Conservation (phyloP, 441 rosid species). For the Codiaeum variegatum region DNA sequence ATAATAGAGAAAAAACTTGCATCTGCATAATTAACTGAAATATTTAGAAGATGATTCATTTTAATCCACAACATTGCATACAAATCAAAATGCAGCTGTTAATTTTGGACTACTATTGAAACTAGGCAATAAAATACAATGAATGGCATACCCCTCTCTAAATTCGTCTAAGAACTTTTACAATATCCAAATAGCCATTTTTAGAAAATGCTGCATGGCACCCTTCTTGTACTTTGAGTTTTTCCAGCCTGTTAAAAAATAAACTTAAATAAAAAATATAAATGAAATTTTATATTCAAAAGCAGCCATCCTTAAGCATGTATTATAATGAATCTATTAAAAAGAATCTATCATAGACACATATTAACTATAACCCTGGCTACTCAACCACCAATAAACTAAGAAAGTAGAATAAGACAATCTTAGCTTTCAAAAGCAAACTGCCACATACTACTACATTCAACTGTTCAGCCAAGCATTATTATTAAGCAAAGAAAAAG, state of each 20-base stretch:
- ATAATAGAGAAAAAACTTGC: too few relatives aligned
- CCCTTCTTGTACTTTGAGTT: constrained; percentile 77
- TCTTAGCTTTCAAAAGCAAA: background rate
- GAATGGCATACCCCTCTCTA: constrained; percentile 68
- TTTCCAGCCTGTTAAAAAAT: constrained; percentile 63
- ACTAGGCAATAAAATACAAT: background rate
- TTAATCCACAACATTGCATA: background rate
- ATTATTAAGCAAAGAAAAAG: background rate
- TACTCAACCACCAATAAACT: background rate
- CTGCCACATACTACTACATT: background rate
- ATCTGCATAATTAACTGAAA: too few relatives aligned
- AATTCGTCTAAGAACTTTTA: constrained; percentile 74
- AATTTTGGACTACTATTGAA: background rate
- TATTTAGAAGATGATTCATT: background rate
- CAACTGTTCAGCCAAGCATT: background rate
- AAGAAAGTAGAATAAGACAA: background rate
- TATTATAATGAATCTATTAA: background rate
- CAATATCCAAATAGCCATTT: constrained; percentile 84
- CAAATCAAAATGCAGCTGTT: background rate
- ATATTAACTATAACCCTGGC: background rate
- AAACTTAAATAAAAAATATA: background rate
- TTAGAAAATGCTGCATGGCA: constrained; percentile 84
- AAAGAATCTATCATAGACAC: background rate
- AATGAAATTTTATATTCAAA: background rate
- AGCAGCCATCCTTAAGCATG: background rate